These are phyloP conservation scores for Xylaria telfairii DNA, from an alignment of 495 filamentous ascomycete genomes.

Conservation along the genomic window DNA sequence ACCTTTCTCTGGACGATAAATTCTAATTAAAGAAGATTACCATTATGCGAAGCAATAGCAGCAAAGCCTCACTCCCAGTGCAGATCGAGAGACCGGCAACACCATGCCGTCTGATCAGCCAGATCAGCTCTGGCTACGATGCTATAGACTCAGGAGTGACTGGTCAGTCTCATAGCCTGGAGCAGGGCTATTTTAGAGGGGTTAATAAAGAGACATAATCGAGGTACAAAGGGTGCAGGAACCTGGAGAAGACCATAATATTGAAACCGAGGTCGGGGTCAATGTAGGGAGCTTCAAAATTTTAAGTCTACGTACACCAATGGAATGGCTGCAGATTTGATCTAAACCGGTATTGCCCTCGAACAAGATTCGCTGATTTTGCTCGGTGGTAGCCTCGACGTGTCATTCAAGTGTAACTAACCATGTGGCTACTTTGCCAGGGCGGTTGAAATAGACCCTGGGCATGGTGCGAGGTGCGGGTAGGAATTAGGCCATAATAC, in stretches of 20 bases:
- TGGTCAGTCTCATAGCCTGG: constrained; percentile 15
- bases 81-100: too few relatives aligned
- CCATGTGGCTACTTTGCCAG: background rate
- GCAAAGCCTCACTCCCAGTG: too few relatives aligned
- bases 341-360: background rate
- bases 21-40: too few relatives aligned
- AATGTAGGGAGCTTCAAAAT: background rate
- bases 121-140: constrained; percentile 44
- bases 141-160: constrained; percentile 47
- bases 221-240: background rate
- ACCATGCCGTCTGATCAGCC: too few relatives aligned
- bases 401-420: background rate
- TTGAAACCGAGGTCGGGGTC: background rate
- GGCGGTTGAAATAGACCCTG: background rate
- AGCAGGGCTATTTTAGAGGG: too few relatives aligned
- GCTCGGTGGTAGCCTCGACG: background rate
- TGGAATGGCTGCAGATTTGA: too few relatives aligned
- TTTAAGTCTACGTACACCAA: background rate
- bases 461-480: background rate
- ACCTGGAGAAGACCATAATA: background rate
- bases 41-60: too few relatives aligned
- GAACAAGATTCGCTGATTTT: background rate
- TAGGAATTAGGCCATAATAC: background rate
- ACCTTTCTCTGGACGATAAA: too few relatives aligned
- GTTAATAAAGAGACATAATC: background rate